Conservation (phyloP, 306 rosid species). For the Begonia loranthoides region DNA sequence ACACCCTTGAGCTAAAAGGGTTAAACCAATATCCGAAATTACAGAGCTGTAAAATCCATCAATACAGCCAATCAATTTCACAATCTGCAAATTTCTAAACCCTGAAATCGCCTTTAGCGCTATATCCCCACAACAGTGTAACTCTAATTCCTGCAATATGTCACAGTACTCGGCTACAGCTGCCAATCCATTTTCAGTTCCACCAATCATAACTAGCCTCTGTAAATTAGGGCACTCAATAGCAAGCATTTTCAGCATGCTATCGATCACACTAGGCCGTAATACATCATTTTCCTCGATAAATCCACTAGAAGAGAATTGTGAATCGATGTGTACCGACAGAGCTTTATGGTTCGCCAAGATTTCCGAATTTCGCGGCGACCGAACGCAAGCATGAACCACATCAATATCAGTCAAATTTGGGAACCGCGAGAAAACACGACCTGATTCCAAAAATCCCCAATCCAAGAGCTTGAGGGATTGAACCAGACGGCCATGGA, state of each 20-base stretch:
- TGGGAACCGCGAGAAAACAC: conserved; percentile 55
- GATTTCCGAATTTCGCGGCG: conserved; percentile 38
- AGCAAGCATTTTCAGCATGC: conserved; percentile 39
- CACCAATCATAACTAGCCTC: conserved; percentile 41
- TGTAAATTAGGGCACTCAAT: conserved; percentile 45
- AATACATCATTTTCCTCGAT: conserved; percentile 30
- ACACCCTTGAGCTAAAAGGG: conserved; percentile 81
- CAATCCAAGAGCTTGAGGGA: conserved; percentile 50
- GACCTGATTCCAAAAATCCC: conserved; percentile 78
- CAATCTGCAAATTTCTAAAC: conserved; percentile 53
- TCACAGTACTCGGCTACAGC: conserved; percentile 60
- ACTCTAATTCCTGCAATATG: conserved; percentile 68
- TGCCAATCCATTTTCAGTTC: conserved; percentile 53
- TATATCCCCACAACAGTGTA: conserved; percentile 49
- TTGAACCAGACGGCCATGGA: conserved; percentile 59
- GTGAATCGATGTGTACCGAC: conserved; percentile 40
- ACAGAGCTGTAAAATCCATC: conserved; percentile 38
- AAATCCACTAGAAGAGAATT: conserved; percentile 27
- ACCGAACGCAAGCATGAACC: conserved; percentile 29
- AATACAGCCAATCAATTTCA: conserved; percentile 38
- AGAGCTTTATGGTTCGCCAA: conserved; percentile 32
- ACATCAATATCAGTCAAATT: conserved; percentile 59
- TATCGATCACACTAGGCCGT: conserved; percentile 42
- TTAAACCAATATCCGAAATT: conserved; percentile 70
- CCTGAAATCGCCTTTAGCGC: conserved; percentile 35